Percentiles rank a stretch among this genome's conserved stretches.
phyloP scores from a whole-genome alignment of 1,139 yeast genomes.

The Scheffersomyces segobiensis region DNA sequence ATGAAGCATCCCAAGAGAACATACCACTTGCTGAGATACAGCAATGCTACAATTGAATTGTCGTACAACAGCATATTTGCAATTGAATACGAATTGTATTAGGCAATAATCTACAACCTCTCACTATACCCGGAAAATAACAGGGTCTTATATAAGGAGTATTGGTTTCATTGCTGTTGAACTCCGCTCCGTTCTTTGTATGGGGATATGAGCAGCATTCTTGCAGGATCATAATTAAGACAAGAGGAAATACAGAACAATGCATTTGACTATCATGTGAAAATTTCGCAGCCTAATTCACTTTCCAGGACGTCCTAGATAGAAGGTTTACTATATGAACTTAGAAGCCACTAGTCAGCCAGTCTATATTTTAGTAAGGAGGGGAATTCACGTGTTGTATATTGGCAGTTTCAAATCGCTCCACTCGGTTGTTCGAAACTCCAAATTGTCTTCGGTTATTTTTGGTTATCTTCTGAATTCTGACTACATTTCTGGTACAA shows the following conservation, averaged over 20 bases:
- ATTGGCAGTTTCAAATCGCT: too few relatives aligned
- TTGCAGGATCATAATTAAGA: background rate
- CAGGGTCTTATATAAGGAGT: background rate
- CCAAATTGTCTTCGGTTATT: too few relatives aligned
- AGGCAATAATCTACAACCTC: background rate
- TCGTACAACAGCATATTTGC: background rate
- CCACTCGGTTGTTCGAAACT: too few relatives aligned
- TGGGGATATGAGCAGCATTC: too few relatives aligned
- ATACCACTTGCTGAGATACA: conserved; percentile 13
- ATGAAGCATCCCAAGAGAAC: conserved; percentile 10
- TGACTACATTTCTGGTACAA: background rate
- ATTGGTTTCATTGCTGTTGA: background rate
- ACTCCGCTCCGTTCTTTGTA: background rate
- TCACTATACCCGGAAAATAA: background rate
- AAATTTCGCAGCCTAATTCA: background rate
- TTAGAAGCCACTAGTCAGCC: background rate
- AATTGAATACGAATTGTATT: background rate
- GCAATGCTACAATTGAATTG: background rate
- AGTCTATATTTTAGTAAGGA: background rate
- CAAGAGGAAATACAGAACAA: background rate
- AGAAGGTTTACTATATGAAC: background rate
- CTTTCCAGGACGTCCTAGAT: background rate
- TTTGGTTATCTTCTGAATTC: too few relatives aligned
- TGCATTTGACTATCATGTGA: background rate
- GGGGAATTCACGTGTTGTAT: background rate